Evolutionary conservation across 768 basidiomycete genomes (phyloP), one percentile per base, ranked within the genome.

Genomic region (Lyophyllum semitale): DNA sequence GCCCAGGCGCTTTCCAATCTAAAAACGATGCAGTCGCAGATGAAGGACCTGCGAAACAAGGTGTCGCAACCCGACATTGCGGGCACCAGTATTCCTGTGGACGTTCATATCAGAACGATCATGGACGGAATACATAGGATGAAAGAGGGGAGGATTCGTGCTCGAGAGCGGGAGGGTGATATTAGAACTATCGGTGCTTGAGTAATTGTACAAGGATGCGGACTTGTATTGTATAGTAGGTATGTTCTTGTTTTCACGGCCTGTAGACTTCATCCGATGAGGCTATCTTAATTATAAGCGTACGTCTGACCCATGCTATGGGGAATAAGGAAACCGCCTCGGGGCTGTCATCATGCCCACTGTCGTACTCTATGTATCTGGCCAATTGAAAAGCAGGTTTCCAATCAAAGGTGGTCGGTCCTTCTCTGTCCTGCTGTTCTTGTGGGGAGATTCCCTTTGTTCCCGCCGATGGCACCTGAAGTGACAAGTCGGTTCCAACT

Each of bases 51-150:
- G 20, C 70, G 83, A 46, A 75, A 78, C 52, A 71, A 77, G 25
- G 77, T 81, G 13, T 73, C 78, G 13, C 73, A 74, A 27, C 83
- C 83, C 25, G 77, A 73, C 35, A 64, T 84, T 9, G 63, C 76
- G 13, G 76, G 74, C 12, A 65, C 74, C 40, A 68, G 68, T 43
- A 63, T 84, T n/a, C 82, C 83, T 4, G 62, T 78, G 6, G 74
- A 77, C 26, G 83, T 84, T n/a, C 81, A 84, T 57, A 75, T 83
- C 55, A 72, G 72, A 66, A 79, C 74, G 50, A 81, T 83, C 55
- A 64, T 66, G 64, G 70, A 57, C 8, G 82, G 82, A 8, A 58
- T 84, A 45, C 73, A 79, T 59, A 72, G 64, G 51, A 58, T 78
- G 65, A 75, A 72, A 57, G 74, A 74, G 58, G 70, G 73, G 7